Conservation (phyloP, 768 basidiomycete genomes). For the Suillus bovinus region DNA sequence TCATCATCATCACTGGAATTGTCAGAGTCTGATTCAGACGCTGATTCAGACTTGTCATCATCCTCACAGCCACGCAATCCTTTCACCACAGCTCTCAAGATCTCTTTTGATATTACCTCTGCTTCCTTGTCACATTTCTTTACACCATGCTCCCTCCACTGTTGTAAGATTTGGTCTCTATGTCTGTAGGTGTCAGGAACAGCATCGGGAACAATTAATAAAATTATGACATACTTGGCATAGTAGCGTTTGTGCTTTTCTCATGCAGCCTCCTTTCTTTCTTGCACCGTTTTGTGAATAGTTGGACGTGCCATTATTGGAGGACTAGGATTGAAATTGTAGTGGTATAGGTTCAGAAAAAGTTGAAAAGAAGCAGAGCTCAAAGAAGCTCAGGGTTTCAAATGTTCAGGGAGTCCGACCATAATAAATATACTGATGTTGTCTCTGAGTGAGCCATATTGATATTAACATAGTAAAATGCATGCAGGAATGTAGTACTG, state of each 20-base stretch:
- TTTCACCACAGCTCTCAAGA: background rate
- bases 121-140: background rate
- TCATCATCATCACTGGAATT: background rate
- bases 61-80: too few species aligned
- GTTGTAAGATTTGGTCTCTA: background rate
- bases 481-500: background rate
- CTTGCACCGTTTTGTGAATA: background rate
- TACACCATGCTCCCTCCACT: background rate
- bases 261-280: background rate
- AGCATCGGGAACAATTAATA: background rate
- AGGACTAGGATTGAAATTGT: background rate
- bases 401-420: background rate
- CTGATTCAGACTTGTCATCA: background rate
- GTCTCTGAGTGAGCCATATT: conserved; percentile 1
- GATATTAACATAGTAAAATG: background rate
- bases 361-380: conserved; percentile 1
- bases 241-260: background rate
- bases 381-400: background rate
- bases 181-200: background rate
- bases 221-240: background rate
- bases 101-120: background rate
- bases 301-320: background rate
- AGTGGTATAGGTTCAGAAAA: background rate
- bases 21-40: too few species aligned
- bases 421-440: background rate